These are phyloP conservation scores for Pythium brassicae DNA, from an alignment of 352 stramenopile genomes.

Conservation along the genomic window DNA sequence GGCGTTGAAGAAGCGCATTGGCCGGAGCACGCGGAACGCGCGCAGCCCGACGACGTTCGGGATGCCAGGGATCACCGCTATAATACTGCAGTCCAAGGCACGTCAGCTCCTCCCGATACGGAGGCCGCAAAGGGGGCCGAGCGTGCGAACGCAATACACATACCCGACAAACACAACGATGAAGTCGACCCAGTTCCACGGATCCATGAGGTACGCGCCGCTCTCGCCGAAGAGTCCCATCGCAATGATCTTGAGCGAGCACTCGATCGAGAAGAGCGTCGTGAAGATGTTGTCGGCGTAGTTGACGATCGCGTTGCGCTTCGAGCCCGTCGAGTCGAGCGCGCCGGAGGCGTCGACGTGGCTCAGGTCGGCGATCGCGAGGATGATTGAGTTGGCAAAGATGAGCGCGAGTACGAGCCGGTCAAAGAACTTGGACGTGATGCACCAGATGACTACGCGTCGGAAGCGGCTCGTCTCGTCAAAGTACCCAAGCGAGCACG, in stretches of 20 bases:
- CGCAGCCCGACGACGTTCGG: conserved; percentile 33
- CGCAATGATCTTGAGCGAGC: conserved; percentile 82
- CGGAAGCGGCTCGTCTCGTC: conserved; percentile 41
- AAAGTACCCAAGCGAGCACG: conserved; percentile 46
- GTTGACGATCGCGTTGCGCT: conserved; percentile 44
- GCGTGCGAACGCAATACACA: not conserved
- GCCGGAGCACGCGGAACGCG: conserved; percentile 51
- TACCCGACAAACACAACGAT: conserved; percentile 76
- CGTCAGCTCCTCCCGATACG: too few relatives aligned
- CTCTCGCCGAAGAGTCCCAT: conserved; percentile 66
- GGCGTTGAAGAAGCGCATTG: conserved; percentile 53
- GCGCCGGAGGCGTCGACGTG: conserved; percentile 31
- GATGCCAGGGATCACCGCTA: conserved; percentile 40
- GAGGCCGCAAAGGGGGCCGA: too few relatives aligned
- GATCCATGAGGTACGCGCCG: conserved; percentile 71
- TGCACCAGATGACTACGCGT: conserved; percentile 38
- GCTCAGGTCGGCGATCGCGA: conserved; percentile 63
- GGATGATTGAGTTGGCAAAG: conserved; percentile 72
- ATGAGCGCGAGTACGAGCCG: conserved; percentile 72
- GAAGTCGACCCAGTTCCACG: conserved; percentile 90
- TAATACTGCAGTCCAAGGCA: conserved; percentile 17
- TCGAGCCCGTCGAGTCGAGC: conserved; percentile 25
- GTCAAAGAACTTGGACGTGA: conserved; percentile 61
- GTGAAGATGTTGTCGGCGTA: conserved; percentile 64
- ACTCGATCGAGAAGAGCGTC: conserved; percentile 81